phyloP scores from a whole-genome alignment of 2,329 filamentous ascomycete genomes.

The Endocalyx cinctus region DNA sequence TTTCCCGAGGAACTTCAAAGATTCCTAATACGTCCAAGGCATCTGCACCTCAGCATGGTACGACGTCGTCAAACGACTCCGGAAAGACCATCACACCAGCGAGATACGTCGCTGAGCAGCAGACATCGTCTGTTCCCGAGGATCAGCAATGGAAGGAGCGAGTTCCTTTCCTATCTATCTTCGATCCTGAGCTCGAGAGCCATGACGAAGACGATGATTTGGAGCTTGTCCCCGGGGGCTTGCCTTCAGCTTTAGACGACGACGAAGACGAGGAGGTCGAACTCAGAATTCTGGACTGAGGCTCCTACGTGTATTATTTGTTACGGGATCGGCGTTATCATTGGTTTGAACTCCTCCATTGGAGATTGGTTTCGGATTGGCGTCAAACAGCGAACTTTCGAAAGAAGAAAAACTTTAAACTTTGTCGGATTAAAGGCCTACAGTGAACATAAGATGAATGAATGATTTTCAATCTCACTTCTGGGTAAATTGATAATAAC shows the following conservation, averaged over 20 bases:
- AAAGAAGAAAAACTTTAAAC: too few species aligned
- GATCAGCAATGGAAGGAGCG: conserved; percentile 33
- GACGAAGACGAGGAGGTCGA: conserved; percentile 52
- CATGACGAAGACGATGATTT: conserved; percentile 33
- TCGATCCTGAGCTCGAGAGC: conserved; percentile 45
- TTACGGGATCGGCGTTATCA: too few species aligned
- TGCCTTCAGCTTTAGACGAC: conserved; percentile 28
- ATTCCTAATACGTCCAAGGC: conserved; percentile 13
- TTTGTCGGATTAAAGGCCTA: too few species aligned
- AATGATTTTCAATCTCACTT: too few species aligned
- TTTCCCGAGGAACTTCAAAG: conserved; percentile 31
- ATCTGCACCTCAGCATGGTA: conserved; percentile 28
- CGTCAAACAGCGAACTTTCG: too few species aligned
- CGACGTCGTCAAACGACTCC: conserved; percentile 33
- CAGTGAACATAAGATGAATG: too few species aligned
- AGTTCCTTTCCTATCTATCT: conserved; percentile 55
- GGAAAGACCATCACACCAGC: conserved; percentile 46
- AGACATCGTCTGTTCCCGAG: conserved; percentile 20
- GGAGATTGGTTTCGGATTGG: too few species aligned
- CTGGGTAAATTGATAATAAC: too few species aligned
- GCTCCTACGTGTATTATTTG: too few species aligned
- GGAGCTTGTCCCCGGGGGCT: conserved; percentile 24
- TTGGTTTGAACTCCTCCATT: too few species aligned
- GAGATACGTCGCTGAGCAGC: conserved; percentile 31
- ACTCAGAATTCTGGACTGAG: conserved; percentile 36